Percentiles rank a stretch among this genome's conserved stretches.
phyloP scores from a whole-genome alignment of 139 green algal genomes.

The Diplosphaera chodatii region DNA sequence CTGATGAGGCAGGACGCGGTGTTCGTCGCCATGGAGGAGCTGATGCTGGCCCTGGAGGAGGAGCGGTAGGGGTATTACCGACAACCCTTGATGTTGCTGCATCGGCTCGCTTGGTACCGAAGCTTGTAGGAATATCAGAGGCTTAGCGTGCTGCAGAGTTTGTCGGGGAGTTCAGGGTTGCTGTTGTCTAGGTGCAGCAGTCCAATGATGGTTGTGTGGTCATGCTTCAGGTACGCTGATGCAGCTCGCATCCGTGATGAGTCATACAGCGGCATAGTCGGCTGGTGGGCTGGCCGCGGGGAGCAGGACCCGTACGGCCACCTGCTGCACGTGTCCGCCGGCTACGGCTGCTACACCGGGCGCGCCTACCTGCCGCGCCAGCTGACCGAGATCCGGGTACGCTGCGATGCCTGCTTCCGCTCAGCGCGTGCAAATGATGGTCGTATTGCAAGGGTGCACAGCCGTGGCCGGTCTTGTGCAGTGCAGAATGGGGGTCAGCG shows the following conservation, averaged over 20 bases:
- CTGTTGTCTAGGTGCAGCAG: too few relatives aligned
- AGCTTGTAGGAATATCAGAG: too few relatives aligned
- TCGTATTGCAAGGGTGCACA: too few relatives aligned
- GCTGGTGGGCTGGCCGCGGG: slow-evolving; percentile 71
- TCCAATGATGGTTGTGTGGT: too few relatives aligned
- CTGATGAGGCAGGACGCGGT: slow-evolving; percentile 4
- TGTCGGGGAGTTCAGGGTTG: too few relatives aligned
- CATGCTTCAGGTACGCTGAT: slow-evolving; percentile 28
- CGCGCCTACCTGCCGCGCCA: slow-evolving; percentile 46
- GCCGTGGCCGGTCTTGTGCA: not conserved
- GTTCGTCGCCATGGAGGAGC: slow-evolving; percentile 3
- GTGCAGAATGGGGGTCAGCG: not conserved
- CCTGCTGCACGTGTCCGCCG: slow-evolving; percentile 54
- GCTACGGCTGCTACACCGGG: slow-evolving; percentile 45
- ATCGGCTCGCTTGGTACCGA: too few relatives aligned
- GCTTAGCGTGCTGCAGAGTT: too few relatives aligned
- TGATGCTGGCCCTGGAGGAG: slow-evolving; percentile 41
- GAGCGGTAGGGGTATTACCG: too few relatives aligned
- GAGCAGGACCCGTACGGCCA: slow-evolving; percentile 62
- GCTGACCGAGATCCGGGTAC: slow-evolving; percentile 33
- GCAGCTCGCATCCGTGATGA: slow-evolving; percentile 63
- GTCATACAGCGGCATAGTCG: slow-evolving; percentile 39
- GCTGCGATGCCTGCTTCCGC: not conserved
- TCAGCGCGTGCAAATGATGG: too few relatives aligned
- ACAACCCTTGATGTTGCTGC: too few relatives aligned